Base-by-base conservation (phyloP, 768 basidiomycete genomes). In the Zangia roseola region DNA sequence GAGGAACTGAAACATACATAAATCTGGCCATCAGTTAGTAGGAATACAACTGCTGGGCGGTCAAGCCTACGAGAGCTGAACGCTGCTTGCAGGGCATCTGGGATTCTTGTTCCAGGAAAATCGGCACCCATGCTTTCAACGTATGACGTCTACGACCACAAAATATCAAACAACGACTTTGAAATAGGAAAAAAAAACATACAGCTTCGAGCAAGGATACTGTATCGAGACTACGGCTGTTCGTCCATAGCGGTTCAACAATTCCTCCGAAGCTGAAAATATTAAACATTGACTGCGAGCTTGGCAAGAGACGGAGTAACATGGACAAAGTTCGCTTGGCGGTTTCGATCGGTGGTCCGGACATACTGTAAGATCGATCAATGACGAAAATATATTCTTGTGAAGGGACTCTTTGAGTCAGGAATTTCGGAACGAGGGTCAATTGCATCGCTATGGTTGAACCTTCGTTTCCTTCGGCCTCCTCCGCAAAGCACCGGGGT, bases 311-410 rank as follows among this genome's bases (percentile, higher is more conserved):
- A 6, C 69, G 72, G 14, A 86, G 65, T 0, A 86, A 57, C 53
- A 79, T 68, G 0, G 40, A 40, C 26, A 84, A 62, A 0, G 80
- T 77, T 25, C 61, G 49, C 52, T 76, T 81, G 7, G 81, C 80
- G 3, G 69, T 74, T 30, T 69, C 69, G 3, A 83, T 77, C 6
- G 75, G 57, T 10, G 21, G 34, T 20, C 61, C 61, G 0, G 0
- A 0, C 84, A 85, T 85, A 42, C 79, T 82, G 0, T 78, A 75
- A 17, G 77, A 81, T 40, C 82, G 67, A 52, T 86, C 83, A 10
- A 86, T 67, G 7, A 86, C 47, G 52, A 86, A 86, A 0, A 86
- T 65, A 46, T 78, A 85, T 49, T 85, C 83, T 43, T 82, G 81
- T 0, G 67, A 57, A 10, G 50, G 49, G 1, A 80, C 56, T 1